Conservation (phyloP, 805 yeast genomes). For the Ogataea siamensis region DNA sequence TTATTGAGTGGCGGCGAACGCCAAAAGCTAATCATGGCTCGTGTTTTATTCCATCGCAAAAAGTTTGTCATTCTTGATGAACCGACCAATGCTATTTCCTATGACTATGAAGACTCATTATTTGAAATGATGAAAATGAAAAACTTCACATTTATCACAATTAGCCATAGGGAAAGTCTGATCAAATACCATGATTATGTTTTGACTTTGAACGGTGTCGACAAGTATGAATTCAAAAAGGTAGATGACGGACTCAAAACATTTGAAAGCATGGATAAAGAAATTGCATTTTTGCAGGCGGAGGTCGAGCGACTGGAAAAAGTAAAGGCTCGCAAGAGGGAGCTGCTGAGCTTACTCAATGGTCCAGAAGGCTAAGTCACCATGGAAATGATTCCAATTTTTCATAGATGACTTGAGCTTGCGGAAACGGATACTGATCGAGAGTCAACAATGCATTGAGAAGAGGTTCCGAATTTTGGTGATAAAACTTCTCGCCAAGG, state of each 20-base stretch:
- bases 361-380: slow-evolving; percentile 34
- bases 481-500: slow-evolving; percentile 7
- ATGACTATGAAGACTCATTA: slow-evolving; percentile 83
- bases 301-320: slow-evolving; percentile 58
- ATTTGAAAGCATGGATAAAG: slow-evolving; percentile 70
- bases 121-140: slow-evolving; percentile 71
- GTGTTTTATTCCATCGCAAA: slow-evolving; percentile 78
- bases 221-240: slow-evolving; percentile 47
- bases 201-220: slow-evolving; percentile 61
- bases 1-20: slow-evolving; percentile 96
- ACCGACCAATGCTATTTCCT: slow-evolving; percentile 89
- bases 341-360: slow-evolving; percentile 53
- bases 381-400: slow-evolving; percentile 23
- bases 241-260: slow-evolving; percentile 29
- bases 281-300: slow-evolving; percentile 62
- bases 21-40: slow-evolving; percentile 85
- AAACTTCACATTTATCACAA: slow-evolving; percentile 74
- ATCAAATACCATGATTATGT: slow-evolving; percentile 81
- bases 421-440: slow-evolving; percentile 31
- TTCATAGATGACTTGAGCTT: slow-evolving; percentile 24
- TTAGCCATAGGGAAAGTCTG: slow-evolving; percentile 79
- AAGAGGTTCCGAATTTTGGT: slow-evolving; percentile 15
- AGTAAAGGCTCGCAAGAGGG: slow-evolving; percentile 58
- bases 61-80: slow-evolving; percentile 84
- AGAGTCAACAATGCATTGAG: slow-evolving; percentile 24